Base-by-base conservation (phyloP, 495 filamentous ascomycete genomes). In the Podospora comata region DNA sequence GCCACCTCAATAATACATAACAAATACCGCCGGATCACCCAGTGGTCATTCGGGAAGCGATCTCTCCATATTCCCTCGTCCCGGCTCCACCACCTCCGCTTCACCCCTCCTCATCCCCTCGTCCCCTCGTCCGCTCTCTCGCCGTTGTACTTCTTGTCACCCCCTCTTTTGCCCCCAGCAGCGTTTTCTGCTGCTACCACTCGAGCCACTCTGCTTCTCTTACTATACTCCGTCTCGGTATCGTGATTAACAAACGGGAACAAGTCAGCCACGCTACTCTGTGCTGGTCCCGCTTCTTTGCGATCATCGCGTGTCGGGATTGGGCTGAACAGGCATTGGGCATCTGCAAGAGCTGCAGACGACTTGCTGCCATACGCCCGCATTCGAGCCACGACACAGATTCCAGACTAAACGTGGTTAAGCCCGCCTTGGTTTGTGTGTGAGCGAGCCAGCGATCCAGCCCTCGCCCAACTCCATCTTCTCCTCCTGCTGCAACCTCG, bases 301-400 rank as follows among this genome's bases (percentile, higher is more conserved):
- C 39, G 64, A 67, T 71, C 74, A 73, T 73, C 70, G 72, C 72
- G 67, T 73, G 75, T 70, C 72, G 76, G 78, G 69, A 59, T 80
- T 76, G 80, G 79, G 79, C 77, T 71, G 74, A 73, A 54, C 61
- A 64, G 58, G 60, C 68, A 84, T 84, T 84, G 81, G 82, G 81
- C 81, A 79, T 80, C 75, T 82, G 82, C 80, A 82, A 63, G 61
- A 63, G 74, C 82, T 82, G 81, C 81, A 82, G 76, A 76, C 78
- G 76, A 77, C 74, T 48, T 78, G 77, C 78, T 78, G 79, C 78
- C 78, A 80, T 70, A 78, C 80, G 78, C 77, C 79, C 75, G 83
- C 80, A 87, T 83, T 86, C 82, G 85, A 87, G 85, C 85, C 85
- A 87, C 85, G 85, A 87, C 85, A 87, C 71, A 71, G 70, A 70